Base-by-base conservation (phyloP, 2,329 filamentous ascomycete species). In the Fusarium circinatum region DNA sequence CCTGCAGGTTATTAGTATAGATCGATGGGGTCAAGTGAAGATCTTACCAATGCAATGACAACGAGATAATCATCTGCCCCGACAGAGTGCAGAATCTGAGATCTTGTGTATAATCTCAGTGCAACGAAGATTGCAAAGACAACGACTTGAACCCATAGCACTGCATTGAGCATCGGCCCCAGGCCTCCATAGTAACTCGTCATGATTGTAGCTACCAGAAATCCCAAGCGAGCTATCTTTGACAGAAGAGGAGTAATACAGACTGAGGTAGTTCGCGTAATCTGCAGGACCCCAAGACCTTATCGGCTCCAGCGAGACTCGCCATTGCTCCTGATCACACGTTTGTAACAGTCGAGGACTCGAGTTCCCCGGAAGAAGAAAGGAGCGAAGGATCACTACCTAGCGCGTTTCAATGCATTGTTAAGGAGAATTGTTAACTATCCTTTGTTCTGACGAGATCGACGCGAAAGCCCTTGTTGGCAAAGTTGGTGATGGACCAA, bases 1-100 rank as follows among this genome's bases (percentile, higher is more conserved):
- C 28, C 70, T 73, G 7, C 2, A 0, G 18, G 1, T 14, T 34
- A 14, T 34, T 34, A 34, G 32, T 14, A 34, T 34, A 30, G 30
- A 30, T 11, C 13, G 2, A 34, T 34, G 32, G 13, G 1, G 32
- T 34, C 32, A 1, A 2, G 32, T 9, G 4, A 22, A 32, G 20
- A 32, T 0, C 20, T 1, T 65, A 73, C 65, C 39, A 72, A 10
- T 4, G 69, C 61, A 6, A 47, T 3, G 0, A 66, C 8, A 8
- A 73, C 69, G 2, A 73, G 70, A 1, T 66, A 73, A 1, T 73
- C 69, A 18, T 73, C 69, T 3, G 47, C 41, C 2, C 70, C 69
- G 8, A 72, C 34, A 1, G 70, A 65, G 12, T 61, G 51, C 0
- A 72, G 52, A 9, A 73, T 70, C 11, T 30, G 39, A 4, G 55